Evolutionary conservation across 2,329 filamentous ascomycete genomes (phyloP), one percentile per base, ranked within the genome.

Genomic region (Sarocladiaceae sp.): DNA sequence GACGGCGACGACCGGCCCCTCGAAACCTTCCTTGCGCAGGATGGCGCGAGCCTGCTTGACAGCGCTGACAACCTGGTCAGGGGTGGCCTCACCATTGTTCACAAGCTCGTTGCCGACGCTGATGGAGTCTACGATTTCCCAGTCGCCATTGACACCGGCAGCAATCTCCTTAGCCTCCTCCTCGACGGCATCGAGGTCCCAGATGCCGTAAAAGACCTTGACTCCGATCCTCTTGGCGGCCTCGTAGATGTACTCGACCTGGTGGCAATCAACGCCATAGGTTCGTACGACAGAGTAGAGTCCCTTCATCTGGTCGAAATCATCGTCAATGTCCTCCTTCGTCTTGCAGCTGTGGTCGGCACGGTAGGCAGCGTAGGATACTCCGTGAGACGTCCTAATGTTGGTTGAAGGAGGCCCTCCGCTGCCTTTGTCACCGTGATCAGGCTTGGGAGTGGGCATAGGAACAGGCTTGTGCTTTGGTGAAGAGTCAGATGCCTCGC

Each of bases 31-130:
- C 0, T 56, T 59, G 21, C 74, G 72, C 29, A 94, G 74, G 2
- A 70, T 68, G 12, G 54, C 51, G 16, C 83, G 78, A 13, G 80
- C 82, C 33, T 67, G 61, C 2, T 64, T 62, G 31, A 93, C 67
- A 3, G 80, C 80, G 12, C 59, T 61, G 11, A 82, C 66, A 7
- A 91, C 77, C 42, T 73, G 63, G 2, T 53, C 53, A 1, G 76
- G 69, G 4, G 70, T 72, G 29, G 70, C 73, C 29, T 68, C 61
- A 32, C 79, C 78, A 43, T 72, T 74, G 62, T 87, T 84, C 59
- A 95, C 80, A 26, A 84, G 70, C 62, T 95, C 88, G 58, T 95
- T 95, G 49, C 88, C 88, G 33, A 95, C 74, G 45, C 78, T 78
- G 56, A 95, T 73, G 2, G 85, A 84, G 57, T 85, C 73, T 49